Percentiles rank a stretch among this genome's conserved stretches.
phyloP scores from a whole-genome alignment of 805 yeast genomes.

The Pachysolen tannophilus region DNA sequence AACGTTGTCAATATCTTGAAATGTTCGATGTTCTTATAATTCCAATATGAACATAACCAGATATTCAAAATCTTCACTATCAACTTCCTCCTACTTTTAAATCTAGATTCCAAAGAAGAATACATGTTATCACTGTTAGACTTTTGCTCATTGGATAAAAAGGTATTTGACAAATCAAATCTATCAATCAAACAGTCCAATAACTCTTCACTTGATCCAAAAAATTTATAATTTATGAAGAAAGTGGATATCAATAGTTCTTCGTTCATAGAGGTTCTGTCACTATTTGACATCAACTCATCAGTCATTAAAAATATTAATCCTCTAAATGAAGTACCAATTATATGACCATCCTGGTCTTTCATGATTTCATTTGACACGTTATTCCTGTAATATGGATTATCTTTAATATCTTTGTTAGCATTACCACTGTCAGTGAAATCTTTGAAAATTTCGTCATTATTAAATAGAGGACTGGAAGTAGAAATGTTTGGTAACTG shows the following conservation, averaged over 20 bases:
- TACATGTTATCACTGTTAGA: conserved; percentile 26
- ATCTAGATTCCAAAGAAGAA: conserved; percentile 32
- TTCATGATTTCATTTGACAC: conserved; percentile 37
- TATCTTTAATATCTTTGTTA: conserved; percentile 4
- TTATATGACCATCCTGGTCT: conserved; percentile 40
- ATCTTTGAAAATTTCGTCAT: conserved; percentile 2
- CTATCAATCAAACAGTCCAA: conserved; percentile 60
- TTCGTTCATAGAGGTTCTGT: no score
- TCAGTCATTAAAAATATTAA: conserved; percentile 59
- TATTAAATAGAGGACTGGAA: conserved; percentile 13
- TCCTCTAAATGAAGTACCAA: conserved; percentile 69
- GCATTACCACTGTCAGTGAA: background rate
- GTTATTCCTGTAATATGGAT: conserved; percentile 6
- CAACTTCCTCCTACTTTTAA: conserved; percentile 56
- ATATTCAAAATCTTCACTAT: conserved; percentile 63
- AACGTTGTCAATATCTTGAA: conserved; percentile 56
- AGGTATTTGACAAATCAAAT: conserved; percentile 43
- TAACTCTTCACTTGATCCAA: conserved; percentile 58
- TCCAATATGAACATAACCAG: conserved; percentile 94
- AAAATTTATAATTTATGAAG: conserved; percentile 68
- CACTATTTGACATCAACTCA: conserved; percentile 50
- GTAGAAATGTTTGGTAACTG: conserved; percentile 16
- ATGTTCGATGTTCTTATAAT: conserved; percentile 46
- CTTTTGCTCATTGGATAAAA: conserved; percentile 20
- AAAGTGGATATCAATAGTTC: conserved; percentile 66